A percentile compares a stretch with the other conserved stretches of the same genome.
Evolutionary conservation across 2,329 filamentous ascomycete genomes (phyloP).

Genomic region (Pleurostoma richardsiae): DNA sequence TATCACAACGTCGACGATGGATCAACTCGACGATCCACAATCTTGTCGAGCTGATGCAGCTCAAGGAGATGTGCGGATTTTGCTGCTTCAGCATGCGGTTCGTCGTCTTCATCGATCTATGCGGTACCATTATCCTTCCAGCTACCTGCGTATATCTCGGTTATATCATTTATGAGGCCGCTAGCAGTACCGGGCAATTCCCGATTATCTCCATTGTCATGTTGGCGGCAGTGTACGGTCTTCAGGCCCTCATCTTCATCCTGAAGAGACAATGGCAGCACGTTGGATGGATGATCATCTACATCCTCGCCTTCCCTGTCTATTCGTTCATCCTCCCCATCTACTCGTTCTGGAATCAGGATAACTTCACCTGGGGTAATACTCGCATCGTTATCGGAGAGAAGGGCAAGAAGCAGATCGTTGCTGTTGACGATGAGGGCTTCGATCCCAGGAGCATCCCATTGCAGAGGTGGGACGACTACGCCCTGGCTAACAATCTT

Average conservation of each 20-base stretch:
- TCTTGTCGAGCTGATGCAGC: constrained; percentile 79
- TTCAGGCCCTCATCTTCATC: constrained; percentile 94
- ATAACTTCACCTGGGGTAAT: constrained; percentile 98
- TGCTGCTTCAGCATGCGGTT: constrained; percentile 99
- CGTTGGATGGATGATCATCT: constrained; percentile 99
- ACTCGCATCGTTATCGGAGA: constrained; percentile 96
- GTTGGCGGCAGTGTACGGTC: constrained; percentile 86
- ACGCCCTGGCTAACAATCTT: constrained; percentile 78
- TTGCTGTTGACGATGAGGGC: constrained; percentile 77
- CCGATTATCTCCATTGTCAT: constrained; percentile 85
- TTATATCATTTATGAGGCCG: constrained; percentile 80
- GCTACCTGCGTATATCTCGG: constrained; percentile 82
- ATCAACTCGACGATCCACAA: constrained; percentile 99
- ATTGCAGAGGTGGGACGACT: constrained; percentile 95
- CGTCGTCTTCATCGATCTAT: constrained; percentile 88
- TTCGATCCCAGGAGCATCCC: constrained; percentile 93
- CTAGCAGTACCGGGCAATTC: constrained; percentile 66
- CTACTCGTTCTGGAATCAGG: constrained; percentile 99
- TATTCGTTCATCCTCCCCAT: constrained; percentile 87
- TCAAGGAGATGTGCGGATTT: constrained; percentile 96
- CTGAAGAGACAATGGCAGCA: constrained; percentile 98
- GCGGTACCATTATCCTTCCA: constrained; percentile 87
- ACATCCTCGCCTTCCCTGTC: constrained; percentile 90
- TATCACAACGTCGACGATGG: constrained; percentile 98
- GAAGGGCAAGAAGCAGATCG: constrained; percentile 83